Evolutionary conservation across 2,329 filamentous ascomycete genomes (phyloP).

Genomic region (Paraphaeosphaeria minitans): DNA sequence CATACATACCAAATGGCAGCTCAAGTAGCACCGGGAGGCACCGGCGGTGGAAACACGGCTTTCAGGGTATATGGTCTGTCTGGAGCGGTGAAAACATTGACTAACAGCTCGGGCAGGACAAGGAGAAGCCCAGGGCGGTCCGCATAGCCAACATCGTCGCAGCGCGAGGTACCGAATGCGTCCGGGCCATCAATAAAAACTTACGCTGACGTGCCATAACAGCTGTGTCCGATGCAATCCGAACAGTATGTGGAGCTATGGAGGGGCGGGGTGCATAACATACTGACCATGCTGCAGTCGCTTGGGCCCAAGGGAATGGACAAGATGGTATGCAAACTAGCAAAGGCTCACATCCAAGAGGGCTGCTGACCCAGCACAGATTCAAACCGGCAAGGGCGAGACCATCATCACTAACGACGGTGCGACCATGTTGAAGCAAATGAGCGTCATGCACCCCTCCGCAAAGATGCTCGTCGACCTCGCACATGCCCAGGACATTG

Average conservation of each 20-base stretch:
- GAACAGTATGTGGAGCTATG: constrained; percentile 65
- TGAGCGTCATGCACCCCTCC: constrained; percentile 99
- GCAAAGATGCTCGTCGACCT: constrained; percentile 99
- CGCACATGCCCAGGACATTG: constrained; percentile 95
- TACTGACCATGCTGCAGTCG: constrained; percentile 58
- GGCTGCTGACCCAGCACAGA: constrained; percentile 53
- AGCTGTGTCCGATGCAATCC: constrained; percentile 97
- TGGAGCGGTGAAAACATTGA: constrained; percentile 34
- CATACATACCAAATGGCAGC: constrained; percentile 39
- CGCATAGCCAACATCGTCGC: constrained; percentile 96
- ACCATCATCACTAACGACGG: constrained; percentile 99
- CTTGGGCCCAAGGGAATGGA: constrained; percentile 97
- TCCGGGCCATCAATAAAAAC: constrained; percentile 23
- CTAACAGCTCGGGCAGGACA: constrained; percentile 63
- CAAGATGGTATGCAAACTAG: constrained; percentile 72
- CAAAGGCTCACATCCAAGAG: neutral
- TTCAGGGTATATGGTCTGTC: constrained; percentile 61
- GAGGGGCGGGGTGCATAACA: constrained; percentile 25
- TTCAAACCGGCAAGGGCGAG: constrained; percentile 93
- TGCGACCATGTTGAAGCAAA: constrained; percentile 98
- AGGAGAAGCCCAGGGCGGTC: constrained; percentile 98
- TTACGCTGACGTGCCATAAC: constrained; percentile 28
- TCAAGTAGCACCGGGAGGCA: constrained; percentile 32
- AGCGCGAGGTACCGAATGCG: constrained; percentile 73
- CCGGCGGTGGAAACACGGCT: constrained; percentile 62